Conservation (phyloP, 78 protist species). For the Blattamonas nauphoetae region DNA sequence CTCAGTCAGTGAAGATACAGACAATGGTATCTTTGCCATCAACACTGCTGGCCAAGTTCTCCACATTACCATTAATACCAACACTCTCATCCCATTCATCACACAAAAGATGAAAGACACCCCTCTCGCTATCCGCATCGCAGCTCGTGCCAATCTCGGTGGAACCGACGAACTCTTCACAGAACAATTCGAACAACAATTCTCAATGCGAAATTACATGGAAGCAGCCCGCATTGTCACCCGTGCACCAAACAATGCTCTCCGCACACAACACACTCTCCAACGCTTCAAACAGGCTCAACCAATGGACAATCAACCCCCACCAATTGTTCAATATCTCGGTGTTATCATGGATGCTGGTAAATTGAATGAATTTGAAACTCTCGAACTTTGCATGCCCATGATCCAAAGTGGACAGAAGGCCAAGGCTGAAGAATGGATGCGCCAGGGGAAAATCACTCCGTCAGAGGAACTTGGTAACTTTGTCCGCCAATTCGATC, state of each 20-base stretch:
- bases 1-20: slow-evolving; percentile 52
- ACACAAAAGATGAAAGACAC: slow-evolving; percentile 48
- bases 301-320: slow-evolving; percentile 11
- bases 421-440: slow-evolving; percentile 76
- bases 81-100: slow-evolving; percentile 75
- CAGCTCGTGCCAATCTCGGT: slow-evolving; percentile 72
- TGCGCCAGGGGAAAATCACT: slow-evolving; percentile 87
- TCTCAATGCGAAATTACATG: slow-evolving; percentile 45
- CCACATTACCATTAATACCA: slow-evolving; percentile 67
- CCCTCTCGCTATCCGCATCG: slow-evolving; percentile 74
- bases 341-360: slow-evolving; percentile 74
- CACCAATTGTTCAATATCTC: slow-evolving; percentile 86
- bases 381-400: slow-evolving; percentile 84
- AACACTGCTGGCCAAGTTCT: slow-evolving; percentile 60
- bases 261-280: slow-evolving; percentile 84
- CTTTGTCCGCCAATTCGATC: slow-evolving; percentile 50
- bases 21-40: slow-evolving; percentile 79
- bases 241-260: slow-evolving; percentile 63
- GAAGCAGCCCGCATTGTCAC: slow-evolving; percentile 88
- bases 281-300: slow-evolving; percentile 67
- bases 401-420: slow-evolving; percentile 74
- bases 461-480: slow-evolving; percentile 95
- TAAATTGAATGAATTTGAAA: slow-evolving; percentile 78
- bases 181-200: slow-evolving; percentile 62
- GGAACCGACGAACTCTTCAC: slow-evolving; percentile 84